phyloP scores from a whole-genome alignment of 352 stramenopile genomes.

The Phytophthora citrophthora region DNA sequence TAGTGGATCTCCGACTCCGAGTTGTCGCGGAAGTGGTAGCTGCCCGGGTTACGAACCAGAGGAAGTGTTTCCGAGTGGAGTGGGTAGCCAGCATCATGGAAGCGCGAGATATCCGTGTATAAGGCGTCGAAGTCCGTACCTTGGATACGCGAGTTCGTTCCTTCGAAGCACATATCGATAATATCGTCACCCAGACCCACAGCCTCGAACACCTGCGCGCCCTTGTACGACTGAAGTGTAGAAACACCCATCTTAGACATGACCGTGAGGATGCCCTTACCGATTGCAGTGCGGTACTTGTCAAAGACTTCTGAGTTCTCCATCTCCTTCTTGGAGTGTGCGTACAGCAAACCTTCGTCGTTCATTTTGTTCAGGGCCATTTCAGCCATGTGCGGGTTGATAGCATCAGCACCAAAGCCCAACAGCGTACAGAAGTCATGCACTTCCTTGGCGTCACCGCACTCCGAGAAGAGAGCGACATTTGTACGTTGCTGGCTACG shows the following conservation, averaged over 20 bases:
- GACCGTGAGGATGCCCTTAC: slow-evolving; percentile 77
- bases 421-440: slow-evolving; percentile 95
- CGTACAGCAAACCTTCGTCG: slow-evolving; percentile 86
- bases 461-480: slow-evolving; percentile 94
- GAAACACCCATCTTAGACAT: slow-evolving; percentile 98
- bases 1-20: slow-evolving; percentile 93
- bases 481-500: slow-evolving; percentile 91
- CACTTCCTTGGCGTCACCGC: slow-evolving; percentile 96
- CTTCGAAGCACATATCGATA: slow-evolving; percentile 89
- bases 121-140: slow-evolving; percentile 95
- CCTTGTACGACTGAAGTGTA: slow-evolving; percentile 95
- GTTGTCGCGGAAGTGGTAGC: slow-evolving; percentile 94
- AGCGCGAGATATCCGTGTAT: slow-evolving; percentile 94
- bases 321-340: slow-evolving; percentile 61
- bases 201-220: slow-evolving; percentile 97
- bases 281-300: slow-evolving; percentile 70
- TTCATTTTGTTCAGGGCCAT: slow-evolving; percentile 96
- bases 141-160: slow-evolving; percentile 91
- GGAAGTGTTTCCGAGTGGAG: slow-evolving; percentile 74
- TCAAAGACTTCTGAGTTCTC: slow-evolving; percentile 65
- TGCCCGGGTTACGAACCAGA: slow-evolving; percentile 94
- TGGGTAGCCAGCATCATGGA: slow-evolving; percentile 93
- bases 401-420: slow-evolving; percentile 94
- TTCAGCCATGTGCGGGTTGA: slow-evolving; percentile 96
- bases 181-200: slow-evolving; percentile 94